phyloP scores from a whole-genome alignment of 495 filamentous ascomycete genomes.

The Aspergillus incahuasiensis region DNA sequence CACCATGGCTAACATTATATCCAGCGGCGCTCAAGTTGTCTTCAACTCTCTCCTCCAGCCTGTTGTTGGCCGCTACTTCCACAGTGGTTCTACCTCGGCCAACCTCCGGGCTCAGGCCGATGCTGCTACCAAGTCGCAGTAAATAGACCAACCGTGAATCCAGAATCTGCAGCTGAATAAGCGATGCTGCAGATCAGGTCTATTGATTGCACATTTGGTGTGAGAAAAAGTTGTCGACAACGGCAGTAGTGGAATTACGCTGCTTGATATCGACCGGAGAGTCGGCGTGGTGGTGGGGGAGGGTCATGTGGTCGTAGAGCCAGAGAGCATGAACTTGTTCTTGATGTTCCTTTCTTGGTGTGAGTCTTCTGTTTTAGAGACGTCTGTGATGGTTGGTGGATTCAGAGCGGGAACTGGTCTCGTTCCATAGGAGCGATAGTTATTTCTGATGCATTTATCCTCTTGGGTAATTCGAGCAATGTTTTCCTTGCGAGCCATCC shows the following conservation, averaged over 20 bases:
- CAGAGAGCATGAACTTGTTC: constrained; percentile 1
- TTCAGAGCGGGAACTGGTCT: constrained; percentile 9
- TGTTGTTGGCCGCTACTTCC: constrained; percentile 86
- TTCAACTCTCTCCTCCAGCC: constrained; percentile 95
- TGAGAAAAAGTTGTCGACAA: constrained; percentile 6
- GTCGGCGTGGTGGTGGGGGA: background rate
- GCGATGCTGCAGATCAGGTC: constrained; percentile 9
- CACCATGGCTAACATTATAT: constrained; percentile 9
- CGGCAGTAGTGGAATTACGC: constrained; percentile 8
- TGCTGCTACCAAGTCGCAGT: constrained; percentile 54
- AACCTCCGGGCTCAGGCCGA: constrained; percentile 90
- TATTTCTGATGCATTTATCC: constrained; percentile 21
- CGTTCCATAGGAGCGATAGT: constrained; percentile 13
- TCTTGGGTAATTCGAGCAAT: constrained; percentile 20
- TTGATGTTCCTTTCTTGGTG: constrained; percentile 10
- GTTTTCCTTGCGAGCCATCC: constrained; percentile 2
- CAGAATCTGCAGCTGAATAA: constrained; percentile 4
- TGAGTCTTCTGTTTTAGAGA: constrained; percentile 21
- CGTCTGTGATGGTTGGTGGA: constrained; percentile 9
- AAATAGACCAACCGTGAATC: constrained; percentile 14
- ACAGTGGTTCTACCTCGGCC: constrained; percentile 68
- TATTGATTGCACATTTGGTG: constrained; percentile 11
- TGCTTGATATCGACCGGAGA: background rate
- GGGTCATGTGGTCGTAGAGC: constrained; percentile 6
- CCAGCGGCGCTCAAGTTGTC: constrained; percentile 88